Base-by-base conservation (phyloP, 1,284 basidiomycete species). In the Apiotrichum montevideense region DNA sequence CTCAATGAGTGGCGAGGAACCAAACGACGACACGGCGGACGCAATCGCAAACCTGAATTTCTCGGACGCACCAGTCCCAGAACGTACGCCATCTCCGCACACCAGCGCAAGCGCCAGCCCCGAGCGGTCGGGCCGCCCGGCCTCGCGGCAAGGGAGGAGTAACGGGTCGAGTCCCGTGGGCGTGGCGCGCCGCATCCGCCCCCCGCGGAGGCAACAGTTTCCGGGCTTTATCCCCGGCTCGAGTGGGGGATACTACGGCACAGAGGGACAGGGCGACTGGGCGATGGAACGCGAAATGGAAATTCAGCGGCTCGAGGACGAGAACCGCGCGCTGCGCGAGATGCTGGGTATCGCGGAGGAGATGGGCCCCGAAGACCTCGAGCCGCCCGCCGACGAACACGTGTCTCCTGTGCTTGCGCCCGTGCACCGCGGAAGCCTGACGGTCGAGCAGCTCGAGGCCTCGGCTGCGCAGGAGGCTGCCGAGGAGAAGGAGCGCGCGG, bases 281-380 rank as follows among this genome's bases (percentile, higher is more conserved):
- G 85, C 87, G 0, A 63, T 86, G 57, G 88, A 91, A 71, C 82
- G 92, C 57, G 92, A 95, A 72, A 79, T 79, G 64, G 90, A 95
- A 77, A 87, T 94, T 57, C 68, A 81, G 39, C 81, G 90, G 41
- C 77, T 97, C 40, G 85, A 87, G 70, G 79, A 78, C 55, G 93
- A 95, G 77, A 97, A 97, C 69, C 81, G 83, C 45, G 80, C 84
- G 56, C 78, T 97, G 51, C 80, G 93, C 55, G 80, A 81, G 66
- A 74, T 86, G 72, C 77, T 95, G 40, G 84, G 82, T 9, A 89
- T 94, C 63, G 68, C 73, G 3, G 62, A 70, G 37, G 71, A 73
- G 39, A 62, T 59, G 0, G 55, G 62, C 2, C 55, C 55, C 6
- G 61, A 62, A 14, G 60, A 60, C 10, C 44, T 44, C 46, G 48